Percentiles rank a stretch among this genome's conserved stretches.
phyloP scores from a whole-genome alignment of 2,329 filamentous ascomycete genomes.

The Pyrenophora teres region DNA sequence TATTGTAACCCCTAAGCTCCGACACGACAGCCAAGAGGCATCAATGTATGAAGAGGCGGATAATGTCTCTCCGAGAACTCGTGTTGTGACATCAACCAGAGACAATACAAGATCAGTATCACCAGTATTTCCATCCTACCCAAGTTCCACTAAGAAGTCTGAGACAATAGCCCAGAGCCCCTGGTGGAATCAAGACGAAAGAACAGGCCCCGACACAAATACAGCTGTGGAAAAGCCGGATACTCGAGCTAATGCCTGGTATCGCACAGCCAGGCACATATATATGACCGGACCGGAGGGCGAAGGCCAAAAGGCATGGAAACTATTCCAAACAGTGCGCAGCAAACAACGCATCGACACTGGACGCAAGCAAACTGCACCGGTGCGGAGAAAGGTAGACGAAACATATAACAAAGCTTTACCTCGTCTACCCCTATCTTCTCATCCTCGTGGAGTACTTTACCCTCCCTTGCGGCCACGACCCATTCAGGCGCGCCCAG shows the following conservation, averaged over 20 bases:
- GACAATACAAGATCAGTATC: not conserved
- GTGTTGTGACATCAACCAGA: not conserved
- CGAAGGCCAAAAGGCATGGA: slow-evolving; percentile 35
- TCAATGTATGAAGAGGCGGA: not conserved
- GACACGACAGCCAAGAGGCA: not conserved
- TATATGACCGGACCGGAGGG: slow-evolving; percentile 30
- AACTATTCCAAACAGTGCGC: slow-evolving; percentile 15
- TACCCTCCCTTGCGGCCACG: slow-evolving; percentile 1
- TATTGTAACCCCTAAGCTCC: not conserved
- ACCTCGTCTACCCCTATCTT: not conserved
- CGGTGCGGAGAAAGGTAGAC: not conserved
- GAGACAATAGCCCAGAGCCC: not conserved
- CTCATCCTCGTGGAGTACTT: not conserved
- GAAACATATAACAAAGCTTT: not conserved
- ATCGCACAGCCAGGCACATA: slow-evolving; percentile 22
- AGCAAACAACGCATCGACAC: slow-evolving; percentile 9
- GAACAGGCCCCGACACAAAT: not conserved
- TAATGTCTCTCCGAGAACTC: not conserved
- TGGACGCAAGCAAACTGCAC: not conserved
- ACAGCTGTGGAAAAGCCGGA: not conserved
- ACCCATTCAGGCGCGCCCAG: not conserved
- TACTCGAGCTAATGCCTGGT: not conserved
- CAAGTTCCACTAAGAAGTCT: not conserved
- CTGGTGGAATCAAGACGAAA: not conserved
- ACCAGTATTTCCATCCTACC: not conserved